phyloP scores from a whole-genome alignment of 805 yeast genomes.

The Candida incommunis region DNA sequence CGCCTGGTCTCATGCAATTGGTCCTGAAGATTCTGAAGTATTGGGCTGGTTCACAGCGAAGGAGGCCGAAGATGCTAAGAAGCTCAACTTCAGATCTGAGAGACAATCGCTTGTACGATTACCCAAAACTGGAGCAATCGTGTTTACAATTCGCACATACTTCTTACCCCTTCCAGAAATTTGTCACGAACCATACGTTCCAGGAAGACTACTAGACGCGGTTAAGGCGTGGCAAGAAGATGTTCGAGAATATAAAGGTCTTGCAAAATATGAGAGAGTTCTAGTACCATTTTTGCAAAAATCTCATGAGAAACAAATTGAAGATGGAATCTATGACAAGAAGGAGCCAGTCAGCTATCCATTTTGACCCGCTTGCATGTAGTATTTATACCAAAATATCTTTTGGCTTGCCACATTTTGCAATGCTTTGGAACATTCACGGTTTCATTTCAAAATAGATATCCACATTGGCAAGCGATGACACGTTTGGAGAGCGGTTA shows the following conservation, averaged over 20 bases:
- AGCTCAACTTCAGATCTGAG: constrained; percentile 44
- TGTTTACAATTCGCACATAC: constrained; percentile 45
- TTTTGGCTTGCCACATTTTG: background rate
- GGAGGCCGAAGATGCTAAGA: constrained; percentile 28
- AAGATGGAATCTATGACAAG: constrained; percentile 2
- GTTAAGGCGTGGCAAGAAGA: constrained; percentile 45
- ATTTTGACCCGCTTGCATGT: background rate
- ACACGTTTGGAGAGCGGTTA: no score
- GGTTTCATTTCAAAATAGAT: no score
- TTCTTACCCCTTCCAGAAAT: constrained; percentile 35
- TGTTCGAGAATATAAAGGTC: constrained; percentile 49
- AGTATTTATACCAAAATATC: background rate
- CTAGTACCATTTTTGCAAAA: constrained; percentile 39
- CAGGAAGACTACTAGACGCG: constrained; percentile 45
- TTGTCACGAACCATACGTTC: constrained; percentile 46
- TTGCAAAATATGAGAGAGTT: constrained; percentile 35
- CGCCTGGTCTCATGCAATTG: constrained; percentile 39
- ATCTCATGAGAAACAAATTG: constrained; percentile 30
- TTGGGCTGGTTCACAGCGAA: constrained; percentile 18
- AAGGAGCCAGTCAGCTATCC: constrained; percentile 3
- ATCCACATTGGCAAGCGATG: no score
- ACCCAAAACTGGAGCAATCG: constrained; percentile 31
- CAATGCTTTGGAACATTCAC: background rate
- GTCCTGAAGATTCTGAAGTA: constrained; percentile 24
- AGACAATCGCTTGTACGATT: constrained; percentile 44